These are phyloP conservation scores for Cladophialophora chaetospira DNA, from an alignment of 2,329 filamentous ascomycete species.

Conservation along the genomic window DNA sequence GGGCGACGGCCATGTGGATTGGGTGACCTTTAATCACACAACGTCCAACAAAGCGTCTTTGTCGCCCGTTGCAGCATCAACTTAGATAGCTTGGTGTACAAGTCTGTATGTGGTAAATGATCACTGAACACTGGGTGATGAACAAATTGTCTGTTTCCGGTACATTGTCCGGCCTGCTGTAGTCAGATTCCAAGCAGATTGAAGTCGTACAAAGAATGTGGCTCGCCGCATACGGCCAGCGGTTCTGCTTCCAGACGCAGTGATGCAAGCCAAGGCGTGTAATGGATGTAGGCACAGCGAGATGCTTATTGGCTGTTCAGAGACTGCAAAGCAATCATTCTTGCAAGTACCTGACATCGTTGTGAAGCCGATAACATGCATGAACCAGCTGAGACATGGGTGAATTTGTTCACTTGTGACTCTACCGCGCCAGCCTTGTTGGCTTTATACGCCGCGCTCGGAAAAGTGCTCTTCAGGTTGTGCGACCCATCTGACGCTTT, in stretches of 20 bases:
- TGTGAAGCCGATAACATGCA: not conserved
- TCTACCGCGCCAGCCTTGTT: not conserved
- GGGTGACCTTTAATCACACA: not conserved
- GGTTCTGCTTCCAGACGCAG: not conserved
- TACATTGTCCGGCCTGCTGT: not conserved
- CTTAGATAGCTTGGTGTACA: not conserved
- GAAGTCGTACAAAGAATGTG: conserved; percentile 6
- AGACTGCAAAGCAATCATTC: not conserved
- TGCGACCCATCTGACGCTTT: conserved; percentile 6
- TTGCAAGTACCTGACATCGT: not conserved
- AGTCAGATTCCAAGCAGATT: not conserved
- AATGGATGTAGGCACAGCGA: not conserved
- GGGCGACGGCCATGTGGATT: too few species aligned
- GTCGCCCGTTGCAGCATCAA: not conserved
- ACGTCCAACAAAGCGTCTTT: conserved; percentile 5
- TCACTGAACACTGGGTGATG: too few species aligned
- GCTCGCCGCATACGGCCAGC: not conserved
- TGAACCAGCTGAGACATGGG: not conserved
- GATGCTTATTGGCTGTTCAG: not conserved
- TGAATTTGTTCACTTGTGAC: not conserved
- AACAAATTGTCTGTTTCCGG: not conserved
- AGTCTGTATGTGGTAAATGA: too few species aligned
- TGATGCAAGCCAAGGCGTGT: not conserved
- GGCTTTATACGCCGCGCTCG: not conserved
- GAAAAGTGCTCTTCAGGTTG: not conserved